phyloP scores from a whole-genome alignment of 2,329 filamentous ascomycete species.

The Claviceps quebecensis region DNA sequence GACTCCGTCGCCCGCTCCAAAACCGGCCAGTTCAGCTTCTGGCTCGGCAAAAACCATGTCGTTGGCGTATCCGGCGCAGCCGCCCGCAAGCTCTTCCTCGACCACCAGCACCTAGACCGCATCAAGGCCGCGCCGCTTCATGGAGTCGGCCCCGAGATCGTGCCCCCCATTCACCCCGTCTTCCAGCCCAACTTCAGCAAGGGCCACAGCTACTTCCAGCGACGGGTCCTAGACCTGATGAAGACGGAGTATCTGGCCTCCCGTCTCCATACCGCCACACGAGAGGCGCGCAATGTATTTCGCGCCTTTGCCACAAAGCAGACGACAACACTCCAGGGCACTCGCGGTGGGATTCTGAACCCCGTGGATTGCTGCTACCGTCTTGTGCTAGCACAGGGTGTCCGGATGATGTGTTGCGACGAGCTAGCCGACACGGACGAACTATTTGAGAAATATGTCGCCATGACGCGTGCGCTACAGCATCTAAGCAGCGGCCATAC shows the following conservation, averaged over 20 bases:
- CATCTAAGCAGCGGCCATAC: background rate
- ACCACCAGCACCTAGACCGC: slow-evolving; percentile 3
- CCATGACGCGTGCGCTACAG: background rate
- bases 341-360: background rate
- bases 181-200: background rate
- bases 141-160: background rate
- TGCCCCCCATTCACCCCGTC: background rate
- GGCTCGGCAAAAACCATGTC: slow-evolving; percentile 6
- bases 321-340: background rate
- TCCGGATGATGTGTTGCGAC: background rate
- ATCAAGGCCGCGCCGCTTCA: background rate
- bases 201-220: slow-evolving; percentile 3
- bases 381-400: background rate
- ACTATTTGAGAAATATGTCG: background rate
- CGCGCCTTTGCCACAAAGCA: background rate
- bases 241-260: slow-evolving; percentile 1
- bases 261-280: background rate
- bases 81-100: slow-evolving; percentile 6
- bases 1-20: background rate
- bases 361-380: background rate
- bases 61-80: slow-evolving; percentile 6
- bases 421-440: background rate
- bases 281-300: background rate
- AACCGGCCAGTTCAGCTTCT: slow-evolving; percentile 8
- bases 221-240: slow-evolving; percentile 2